These are phyloP conservation scores for Ogataea methanolica DNA, from an alignment of 805 yeast genomes.

Conservation along the genomic window DNA sequence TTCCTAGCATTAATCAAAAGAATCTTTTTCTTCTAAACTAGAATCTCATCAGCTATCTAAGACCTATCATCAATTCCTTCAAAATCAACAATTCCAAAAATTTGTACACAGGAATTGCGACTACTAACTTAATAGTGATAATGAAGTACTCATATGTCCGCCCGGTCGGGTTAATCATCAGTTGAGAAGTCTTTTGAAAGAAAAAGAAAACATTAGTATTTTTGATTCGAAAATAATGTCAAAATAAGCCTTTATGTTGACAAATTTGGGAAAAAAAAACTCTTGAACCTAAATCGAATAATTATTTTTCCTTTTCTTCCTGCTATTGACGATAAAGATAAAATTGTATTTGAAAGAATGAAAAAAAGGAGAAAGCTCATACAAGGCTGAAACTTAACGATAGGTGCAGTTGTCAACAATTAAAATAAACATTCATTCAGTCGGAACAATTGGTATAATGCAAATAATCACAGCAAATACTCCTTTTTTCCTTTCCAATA, in stretches of 20 bases:
- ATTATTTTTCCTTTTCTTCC: too few relatives aligned
- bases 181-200: not conserved
- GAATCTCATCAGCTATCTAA: conserved; percentile 29
- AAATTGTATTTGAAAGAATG: not conserved
- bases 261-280: not conserved
- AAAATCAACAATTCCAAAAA: conserved; percentile 34
- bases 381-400: conserved; percentile 65
- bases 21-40: not conserved
- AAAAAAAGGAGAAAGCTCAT: conserved; percentile 33
- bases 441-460: conserved; percentile 56
- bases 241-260: conserved; percentile 1
- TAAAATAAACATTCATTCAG: conserved; percentile 38
- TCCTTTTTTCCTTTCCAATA: not conserved
- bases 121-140: conserved; percentile 39
- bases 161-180: conserved; percentile 44
- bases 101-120: conserved; percentile 50
- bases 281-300: not conserved
- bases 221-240: conserved; percentile 4
- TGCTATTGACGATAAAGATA: conserved; percentile 1
- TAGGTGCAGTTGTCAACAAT: conserved; percentile 47
- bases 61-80: conserved; percentile 49
- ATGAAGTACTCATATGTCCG: conserved; percentile 39
- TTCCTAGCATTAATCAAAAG: not conserved
- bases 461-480: conserved; percentile 43
- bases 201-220: not conserved